Base-by-base conservation (phyloP, 306 rosid species). In the Amphicarpaea edgeworthii region DNA sequence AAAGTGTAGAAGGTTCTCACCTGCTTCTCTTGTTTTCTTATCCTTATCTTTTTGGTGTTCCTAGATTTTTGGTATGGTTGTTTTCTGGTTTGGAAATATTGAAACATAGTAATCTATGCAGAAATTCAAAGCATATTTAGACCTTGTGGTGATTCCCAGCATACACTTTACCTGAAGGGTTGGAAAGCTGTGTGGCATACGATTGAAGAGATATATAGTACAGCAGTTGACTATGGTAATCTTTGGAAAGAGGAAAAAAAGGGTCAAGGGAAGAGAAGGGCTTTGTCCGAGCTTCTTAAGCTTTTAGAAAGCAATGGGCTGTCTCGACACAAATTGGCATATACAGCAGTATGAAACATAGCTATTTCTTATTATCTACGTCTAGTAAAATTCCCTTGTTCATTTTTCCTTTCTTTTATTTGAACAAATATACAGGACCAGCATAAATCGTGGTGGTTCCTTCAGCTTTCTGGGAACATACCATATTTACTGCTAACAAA, bases 391-490 rank as follows among this genome's bases (percentile, higher is more conserved):
- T 20, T 58, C 9, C 3, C 12, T 1, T 63, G 28, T 26, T 24
- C 8, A 11, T 6, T 19, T 34, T 9, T 20, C 1, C 12, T 14
- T 16, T 60, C 6, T 34, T 67, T 28, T 45, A 41, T 61, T 70
- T 67, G 12, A 50, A 23, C 16, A 12, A 54, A 51, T 47, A 30
- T 55, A 58, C 81, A 94, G 98, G 96, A 80, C 73, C 80, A 87
- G 63, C 76, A 62, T 61, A 86, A 87, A 53, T 83, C 90, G 50
- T 95, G 97, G 98, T 95, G 98, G 98, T 95, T 95, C 79, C 87
- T 92, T 80, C 79, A 81, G 78, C 87, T 88, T 28, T 87, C 88
- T 23, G 76, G 77, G n/a, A 88, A 83, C 69, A 59, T 84, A 43
- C 81, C 86, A 47, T 75, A 83, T 86, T 64, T 94, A 85, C 81